Conservation (phyloP, 1,284 basidiomycete species). For the Ustilago lituana region DNA sequence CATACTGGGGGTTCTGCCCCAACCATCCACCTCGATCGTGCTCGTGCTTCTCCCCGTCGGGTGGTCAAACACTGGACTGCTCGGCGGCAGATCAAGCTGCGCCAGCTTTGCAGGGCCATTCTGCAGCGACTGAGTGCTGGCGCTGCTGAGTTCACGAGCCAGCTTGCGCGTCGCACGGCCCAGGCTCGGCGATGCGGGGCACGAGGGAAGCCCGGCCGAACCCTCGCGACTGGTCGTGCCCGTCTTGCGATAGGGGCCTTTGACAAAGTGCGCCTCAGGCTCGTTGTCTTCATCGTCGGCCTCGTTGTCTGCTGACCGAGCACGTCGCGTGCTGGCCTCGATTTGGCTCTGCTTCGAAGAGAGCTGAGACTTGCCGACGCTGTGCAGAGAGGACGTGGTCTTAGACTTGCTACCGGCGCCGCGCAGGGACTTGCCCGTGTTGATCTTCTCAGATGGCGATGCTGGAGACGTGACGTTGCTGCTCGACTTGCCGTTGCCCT, state of each 20-base stretch:
- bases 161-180: slow-evolving; percentile 29
- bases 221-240: slow-evolving; percentile 22
- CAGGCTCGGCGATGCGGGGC: slow-evolving; percentile 33
- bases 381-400: slow-evolving; percentile 16
- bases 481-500: slow-evolving; percentile 28
- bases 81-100: slow-evolving; percentile 38
- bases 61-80: slow-evolving; percentile 42
- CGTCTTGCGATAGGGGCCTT: slow-evolving; percentile 33
- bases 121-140: slow-evolving; percentile 10
- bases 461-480: slow-evolving; percentile 53
- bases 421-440: slow-evolving; percentile 4
- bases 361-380: slow-evolving; percentile 15
- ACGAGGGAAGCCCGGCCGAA: slow-evolving; percentile 31
- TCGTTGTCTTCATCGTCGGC: slow-evolving; percentile 30
- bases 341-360: slow-evolving; percentile 14
- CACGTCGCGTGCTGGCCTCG: slow-evolving; percentile 9
- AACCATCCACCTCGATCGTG: slow-evolving; percentile 42
- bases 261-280: slow-evolving; percentile 22
- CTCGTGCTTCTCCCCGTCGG: slow-evolving; percentile 25
- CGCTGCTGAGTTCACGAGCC: slow-evolving; percentile 27
- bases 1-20: slow-evolving; percentile 47
- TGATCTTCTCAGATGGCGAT: slow-evolving; percentile 32
- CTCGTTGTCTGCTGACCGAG: slow-evolving; percentile 4
- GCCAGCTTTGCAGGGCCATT: slow-evolving; percentile 29
- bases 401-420: slow-evolving; percentile 10